Evolutionary conservation across 306 rosid genomes (phyloP), one percentile per base, ranked within the genome.

Genomic region (Sphenostylis stenocarpa): DNA sequence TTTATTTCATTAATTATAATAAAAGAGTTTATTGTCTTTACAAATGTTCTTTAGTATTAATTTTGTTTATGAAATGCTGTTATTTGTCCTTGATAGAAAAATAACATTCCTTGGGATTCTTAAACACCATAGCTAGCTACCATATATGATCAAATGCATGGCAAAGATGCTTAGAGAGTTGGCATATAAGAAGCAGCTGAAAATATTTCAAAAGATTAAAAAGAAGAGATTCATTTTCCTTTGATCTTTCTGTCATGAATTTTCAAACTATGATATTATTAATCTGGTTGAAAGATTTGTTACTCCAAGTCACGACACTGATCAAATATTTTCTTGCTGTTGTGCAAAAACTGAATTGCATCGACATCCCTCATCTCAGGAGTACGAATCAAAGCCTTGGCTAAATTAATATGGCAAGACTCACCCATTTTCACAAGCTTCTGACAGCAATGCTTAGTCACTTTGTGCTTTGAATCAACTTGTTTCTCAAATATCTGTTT

Each of bases 351-450:
- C 1, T 48, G 14, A 36, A 19, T 7, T 5, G 63, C 77, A 69
- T 75, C 16, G 10, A 11, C 26, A 33, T 20, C 31, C 41, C 67
- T 75, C 49, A 81, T 7, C 1, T 53, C 31, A 0, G 48, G 36
- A 24, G 60, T 48, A 19, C 80, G 84, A 67, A 75, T 33, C 47
- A 81, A 65, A 26, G 45, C 67, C 31, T 81, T 75, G 0, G 31
- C 60, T 16, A 81, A 11, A 24, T 23, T 60, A 1, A 5, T 0
- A 60, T 68, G 58, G 34, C 81, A 81, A 58, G 23, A 0, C 3
- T 5, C 2, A 26, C 83, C 79, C 43, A 29, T 58, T 38, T 13
- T 21, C 45, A 68, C 61, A 49, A 81, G 31, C 33, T 68, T 81
- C 16, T n/a, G 15, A 21, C 84, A 75, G 20, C 81, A 75, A 7